Evolutionary conservation across 352 stramenopile genomes (phyloP).

Genomic region (Lagenidium giganteum): DNA sequence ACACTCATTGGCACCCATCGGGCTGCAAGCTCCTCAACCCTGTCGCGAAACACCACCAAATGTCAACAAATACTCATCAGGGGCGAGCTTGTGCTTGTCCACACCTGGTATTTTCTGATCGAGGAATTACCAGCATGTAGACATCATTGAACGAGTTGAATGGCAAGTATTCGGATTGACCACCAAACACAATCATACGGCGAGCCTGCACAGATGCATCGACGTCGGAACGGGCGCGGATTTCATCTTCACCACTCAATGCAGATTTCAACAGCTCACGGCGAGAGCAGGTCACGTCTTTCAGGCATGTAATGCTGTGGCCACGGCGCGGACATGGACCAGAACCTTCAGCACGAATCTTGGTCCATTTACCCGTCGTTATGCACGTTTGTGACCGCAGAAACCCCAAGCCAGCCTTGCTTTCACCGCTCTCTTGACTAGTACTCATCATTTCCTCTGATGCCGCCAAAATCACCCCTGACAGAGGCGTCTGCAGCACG

Average conservation of each 20-base stretch:
- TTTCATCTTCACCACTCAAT: neutral
- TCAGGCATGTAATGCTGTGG: slow-evolving; percentile 49
- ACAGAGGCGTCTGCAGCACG: slow-evolving; percentile 31
- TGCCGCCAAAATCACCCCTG: too few species aligned
- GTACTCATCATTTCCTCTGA: neutral
- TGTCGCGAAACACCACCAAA: slow-evolving; percentile 6
- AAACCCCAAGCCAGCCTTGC: slow-evolving; percentile 22
- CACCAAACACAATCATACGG: slow-evolving; percentile 47
- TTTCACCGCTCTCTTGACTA: neutral
- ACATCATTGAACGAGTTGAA: slow-evolving; percentile 58
- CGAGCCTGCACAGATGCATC: slow-evolving; percentile 20
- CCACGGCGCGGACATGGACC: slow-evolving; percentile 38
- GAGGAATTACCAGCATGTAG: slow-evolving; percentile 27
- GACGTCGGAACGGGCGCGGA: too few species aligned
- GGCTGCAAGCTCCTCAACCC: slow-evolving; percentile 19
- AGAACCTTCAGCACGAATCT: slow-evolving; percentile 29
- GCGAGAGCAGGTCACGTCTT: slow-evolving; percentile 20
- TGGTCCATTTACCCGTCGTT: slow-evolving; percentile 36
- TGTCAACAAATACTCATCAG: neutral
- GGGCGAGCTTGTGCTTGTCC: neutral
- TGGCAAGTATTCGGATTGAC: slow-evolving; percentile 47
- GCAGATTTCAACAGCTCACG: too few species aligned
- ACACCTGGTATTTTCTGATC: slow-evolving; percentile 4
- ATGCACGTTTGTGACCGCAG: slow-evolving; percentile 27
- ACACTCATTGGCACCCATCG: slow-evolving; percentile 26